Percentiles rank a stretch among this genome's conserved stretches.
These are phyloP conservation scores for Orbilia brochopaga DNA, from an alignment of 2,329 filamentous ascomycete species.

Conservation along the genomic window DNA sequence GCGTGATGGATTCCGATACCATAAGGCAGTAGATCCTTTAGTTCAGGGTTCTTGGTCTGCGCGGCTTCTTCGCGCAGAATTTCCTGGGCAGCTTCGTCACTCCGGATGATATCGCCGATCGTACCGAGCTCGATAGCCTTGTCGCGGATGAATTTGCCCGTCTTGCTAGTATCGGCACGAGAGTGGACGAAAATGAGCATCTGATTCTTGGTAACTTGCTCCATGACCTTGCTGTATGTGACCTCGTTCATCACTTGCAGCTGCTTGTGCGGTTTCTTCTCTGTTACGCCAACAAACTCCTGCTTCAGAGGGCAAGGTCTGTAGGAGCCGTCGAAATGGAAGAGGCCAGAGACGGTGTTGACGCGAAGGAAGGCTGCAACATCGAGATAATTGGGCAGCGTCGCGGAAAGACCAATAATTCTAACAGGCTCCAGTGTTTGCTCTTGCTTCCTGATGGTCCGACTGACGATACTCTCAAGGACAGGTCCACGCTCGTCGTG, in stretches of 20 bases:
- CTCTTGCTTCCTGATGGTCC: constrained; percentile 90
- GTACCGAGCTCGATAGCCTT: constrained; percentile 97
- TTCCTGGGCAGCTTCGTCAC: constrained; percentile 88
- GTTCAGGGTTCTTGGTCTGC: constrained; percentile 75
- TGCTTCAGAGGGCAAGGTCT: constrained; percentile 92
- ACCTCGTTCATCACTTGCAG: constrained; percentile 99
- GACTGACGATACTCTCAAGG: constrained; percentile 92
- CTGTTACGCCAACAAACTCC: constrained; percentile 95
- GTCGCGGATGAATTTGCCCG: constrained; percentile 92
- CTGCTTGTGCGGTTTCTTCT: constrained; percentile 98
- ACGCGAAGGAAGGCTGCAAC: constrained; percentile 94
- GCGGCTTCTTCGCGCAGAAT: constrained; percentile 85
- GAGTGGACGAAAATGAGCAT: constrained; percentile 99
- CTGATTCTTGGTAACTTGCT: constrained; percentile 90
- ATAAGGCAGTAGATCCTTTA: constrained; percentile 94
- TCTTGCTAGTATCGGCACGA: constrained; percentile 96
- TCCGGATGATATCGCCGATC: constrained; percentile 91
- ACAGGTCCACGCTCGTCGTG: constrained; percentile 98
- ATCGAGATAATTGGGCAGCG: constrained; percentile 93
- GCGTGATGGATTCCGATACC: constrained; percentile 98
- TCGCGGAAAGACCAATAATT: constrained; percentile 89
- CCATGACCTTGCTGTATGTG: constrained; percentile 94
- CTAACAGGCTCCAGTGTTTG: constrained; percentile 93
- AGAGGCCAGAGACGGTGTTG: constrained; percentile 81
- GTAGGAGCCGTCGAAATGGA: constrained; percentile 95